Base-by-base conservation (phyloP, 805 yeast genomes). In the Saccharomycopsis guyanensis region DNA sequence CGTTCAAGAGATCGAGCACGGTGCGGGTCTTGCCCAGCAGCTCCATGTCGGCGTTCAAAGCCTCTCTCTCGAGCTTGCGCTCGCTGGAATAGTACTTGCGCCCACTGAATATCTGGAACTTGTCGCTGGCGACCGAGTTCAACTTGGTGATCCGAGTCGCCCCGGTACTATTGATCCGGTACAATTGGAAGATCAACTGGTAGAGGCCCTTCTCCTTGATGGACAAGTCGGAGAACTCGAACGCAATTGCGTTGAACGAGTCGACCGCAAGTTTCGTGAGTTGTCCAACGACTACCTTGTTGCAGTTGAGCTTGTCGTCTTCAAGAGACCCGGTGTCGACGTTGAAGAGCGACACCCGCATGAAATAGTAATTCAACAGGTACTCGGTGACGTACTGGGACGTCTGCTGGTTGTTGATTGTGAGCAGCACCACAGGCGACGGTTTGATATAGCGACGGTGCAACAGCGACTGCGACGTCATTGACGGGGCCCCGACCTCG, bases 401-500 rank as follows among this genome's bases (percentile, higher is more conserved):
- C 10, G 19, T 13, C 15, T n/a, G 32, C 13, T 24, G 29, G 16
- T 34, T 16, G 13, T 27, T 18, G 10, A 45, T 13, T 12, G 48
- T 19, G 10, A 45, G 23, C 10, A 20, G 4, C 13, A 45, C 32
- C 10, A 45, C 35, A 5, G 48, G 48, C 13, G 27, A 31, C 12
- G 48, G 48, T 27, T 45, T 45, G 19, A 45, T 38, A 25, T 45
- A 45, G 10, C 40, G n/a, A 23, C 48, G 33, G 25, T 44, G 47
- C 13, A 15, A 31, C 15, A 29, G 13, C 16, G 4, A 13, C 25
- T 8, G 15, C 37, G 25, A 13, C 29, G 29, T 25, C 29, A 25
- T 7, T 10, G 10, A 10, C n/a, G n/a, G n/a, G 37, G 22, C 45
- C 24, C 20, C 12, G 43, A 27, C 16, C 18, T 29, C 37, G 24